A percentile compares a stretch with the other conserved stretches of the same genome.
Conservation (phyloP, 2,329 filamentous ascomycete genomes). For the Aspergillus sp. region DNA sequence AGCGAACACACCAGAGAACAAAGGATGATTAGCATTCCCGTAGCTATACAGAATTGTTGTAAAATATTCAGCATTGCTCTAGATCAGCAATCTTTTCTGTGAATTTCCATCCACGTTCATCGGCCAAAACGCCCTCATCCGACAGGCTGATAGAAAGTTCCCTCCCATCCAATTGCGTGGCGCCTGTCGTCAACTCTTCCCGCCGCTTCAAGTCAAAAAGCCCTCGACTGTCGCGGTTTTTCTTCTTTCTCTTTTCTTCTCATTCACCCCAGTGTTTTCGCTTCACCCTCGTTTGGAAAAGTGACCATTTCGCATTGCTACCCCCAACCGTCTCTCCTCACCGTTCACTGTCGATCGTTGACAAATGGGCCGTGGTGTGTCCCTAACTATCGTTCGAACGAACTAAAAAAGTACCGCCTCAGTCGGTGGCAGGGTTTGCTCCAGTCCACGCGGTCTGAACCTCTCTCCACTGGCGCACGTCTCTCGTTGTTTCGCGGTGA, state of each 20-base stretch:
- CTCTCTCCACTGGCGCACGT: neutral
- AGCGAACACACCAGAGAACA: no score
- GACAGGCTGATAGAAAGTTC: slow-evolving; percentile 16
- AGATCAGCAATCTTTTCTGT: neutral
- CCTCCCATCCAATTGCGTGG: slow-evolving; percentile 25
- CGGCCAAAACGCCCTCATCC: slow-evolving; percentile 9
- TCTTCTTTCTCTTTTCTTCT: slow-evolving; percentile 3
- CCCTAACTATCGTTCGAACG: neutral
- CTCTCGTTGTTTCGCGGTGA: neutral
- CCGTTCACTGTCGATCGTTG: neutral
- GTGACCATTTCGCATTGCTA: neutral
- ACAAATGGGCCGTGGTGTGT: neutral
- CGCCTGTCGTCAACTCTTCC: slow-evolving; percentile 22
- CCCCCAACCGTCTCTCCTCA: neutral
- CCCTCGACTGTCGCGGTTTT: slow-evolving; percentile 11
- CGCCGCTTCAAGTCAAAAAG: slow-evolving; percentile 15
- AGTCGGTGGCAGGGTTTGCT: neutral
- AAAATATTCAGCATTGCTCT: no score
- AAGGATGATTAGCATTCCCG: no score
- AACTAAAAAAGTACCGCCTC: neutral
- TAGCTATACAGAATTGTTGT: no score
- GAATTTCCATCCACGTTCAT: neutral
- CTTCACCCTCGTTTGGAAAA: slow-evolving; percentile 6
- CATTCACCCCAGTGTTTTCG: slow-evolving; percentile 2
- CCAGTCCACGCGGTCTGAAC: neutral